Conservation (phyloP, 1,284 basidiomycete genomes). For the Earliella scabrosa region DNA sequence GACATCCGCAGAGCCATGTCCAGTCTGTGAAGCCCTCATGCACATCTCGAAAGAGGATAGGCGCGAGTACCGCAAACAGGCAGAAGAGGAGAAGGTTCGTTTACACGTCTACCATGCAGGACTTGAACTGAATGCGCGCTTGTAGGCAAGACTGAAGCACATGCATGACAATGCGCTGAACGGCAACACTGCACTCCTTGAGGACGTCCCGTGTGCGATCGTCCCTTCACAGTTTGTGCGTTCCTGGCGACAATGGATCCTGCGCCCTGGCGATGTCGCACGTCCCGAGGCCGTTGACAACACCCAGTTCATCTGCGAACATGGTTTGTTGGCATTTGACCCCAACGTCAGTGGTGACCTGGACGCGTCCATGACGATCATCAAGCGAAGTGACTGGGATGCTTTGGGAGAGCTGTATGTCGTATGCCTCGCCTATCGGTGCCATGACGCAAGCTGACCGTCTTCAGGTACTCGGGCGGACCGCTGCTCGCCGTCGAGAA, state of each 20-base stretch:
- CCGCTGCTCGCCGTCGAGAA: conserved; percentile 61
- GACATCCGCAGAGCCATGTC: conserved; percentile 56
- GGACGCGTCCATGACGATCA: conserved; percentile 55
- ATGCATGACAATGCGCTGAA: conserved; percentile 60
- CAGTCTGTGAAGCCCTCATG: conserved; percentile 59
- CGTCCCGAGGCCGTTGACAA: conserved; percentile 71
- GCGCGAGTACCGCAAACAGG: conserved; percentile 58
- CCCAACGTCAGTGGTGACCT: conserved; percentile 62
- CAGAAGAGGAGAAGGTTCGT: conserved; percentile 77
- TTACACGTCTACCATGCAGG: conserved; percentile 10
- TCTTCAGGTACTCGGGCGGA: conserved; percentile 58
- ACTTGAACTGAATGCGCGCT: conserved; percentile 12
- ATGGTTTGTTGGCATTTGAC: conserved; percentile 67
- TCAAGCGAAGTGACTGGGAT: conserved; percentile 68
- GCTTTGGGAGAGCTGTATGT: conserved; percentile 59
- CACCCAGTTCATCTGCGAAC: conserved; percentile 65
- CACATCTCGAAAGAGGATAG: conserved; percentile 62
- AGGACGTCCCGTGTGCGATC: conserved; percentile 57
- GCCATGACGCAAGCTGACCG: not conserved
- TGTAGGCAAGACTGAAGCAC: conserved; percentile 60
- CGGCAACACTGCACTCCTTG: conserved; percentile 47
- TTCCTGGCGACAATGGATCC: conserved; percentile 71
- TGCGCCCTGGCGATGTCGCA: conserved; percentile 54
- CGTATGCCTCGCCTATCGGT: not conserved
- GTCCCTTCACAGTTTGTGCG: conserved; percentile 65